A percentile compares a stretch with the other conserved stretches of the same genome.
phyloP scores from a whole-genome alignment of 768 basidiomycete species.

The Rhodotorula graminis region DNA sequence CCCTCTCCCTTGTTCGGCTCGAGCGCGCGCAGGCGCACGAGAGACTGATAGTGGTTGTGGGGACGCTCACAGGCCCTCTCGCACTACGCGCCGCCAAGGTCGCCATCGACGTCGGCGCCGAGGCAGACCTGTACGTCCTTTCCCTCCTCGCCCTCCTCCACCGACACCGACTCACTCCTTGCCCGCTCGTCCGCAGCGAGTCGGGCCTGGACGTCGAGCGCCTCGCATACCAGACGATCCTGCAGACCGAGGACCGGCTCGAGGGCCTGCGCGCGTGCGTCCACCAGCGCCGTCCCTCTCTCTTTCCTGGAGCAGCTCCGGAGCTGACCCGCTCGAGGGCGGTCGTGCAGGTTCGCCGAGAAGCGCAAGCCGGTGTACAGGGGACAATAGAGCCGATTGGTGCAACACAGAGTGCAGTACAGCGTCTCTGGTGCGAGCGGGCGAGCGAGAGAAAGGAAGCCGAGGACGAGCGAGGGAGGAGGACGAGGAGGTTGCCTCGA shows the following conservation, averaged over 20 bases:
- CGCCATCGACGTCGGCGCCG: conserved; percentile 25
- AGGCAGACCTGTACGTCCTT: conserved; percentile 22
- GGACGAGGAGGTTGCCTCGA: not conserved
- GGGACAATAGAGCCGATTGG: not conserved
- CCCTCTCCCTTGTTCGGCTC: too few species aligned
- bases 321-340: not conserved
- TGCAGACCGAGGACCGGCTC: conserved; percentile 66
- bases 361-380: conserved; percentile 37
- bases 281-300: too few species aligned
- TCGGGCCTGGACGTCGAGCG: conserved; percentile 87
- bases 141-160: not conserved
- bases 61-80: conserved; percentile 22
- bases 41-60: too few species aligned
- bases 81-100: conserved; percentile 35
- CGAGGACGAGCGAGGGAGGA: not conserved
- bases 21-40: not conserved
- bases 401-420: too few species aligned
- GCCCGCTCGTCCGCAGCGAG: conserved; percentile 3
- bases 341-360: conserved; percentile 28
- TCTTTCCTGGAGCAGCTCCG: too few species aligned
- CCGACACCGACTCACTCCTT: too few species aligned
- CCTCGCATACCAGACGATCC: conserved; percentile 72
- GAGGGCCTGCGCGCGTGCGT: conserved; percentile 74
- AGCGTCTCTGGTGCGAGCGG: too few species aligned
- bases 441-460: not conserved